Conservation (phyloP, 495 filamentous ascomycete genomes). For the Aspergillus ellipticus region DNA sequence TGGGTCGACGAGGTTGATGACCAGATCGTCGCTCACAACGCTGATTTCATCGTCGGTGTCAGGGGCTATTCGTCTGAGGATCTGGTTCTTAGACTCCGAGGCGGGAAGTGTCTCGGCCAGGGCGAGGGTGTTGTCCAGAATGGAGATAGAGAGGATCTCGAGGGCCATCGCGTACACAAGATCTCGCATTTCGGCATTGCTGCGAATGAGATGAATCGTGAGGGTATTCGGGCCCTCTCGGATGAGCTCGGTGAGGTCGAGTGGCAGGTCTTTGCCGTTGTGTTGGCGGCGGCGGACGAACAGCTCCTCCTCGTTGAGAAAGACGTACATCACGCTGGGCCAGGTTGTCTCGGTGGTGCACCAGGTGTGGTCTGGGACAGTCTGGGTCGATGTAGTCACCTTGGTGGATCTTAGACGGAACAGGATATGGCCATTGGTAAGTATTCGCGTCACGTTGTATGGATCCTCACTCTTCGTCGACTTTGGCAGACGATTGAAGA, state of each 20-base stretch:
- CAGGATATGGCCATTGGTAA: conserved; percentile 27
- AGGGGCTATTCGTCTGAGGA: conserved; percentile 37
- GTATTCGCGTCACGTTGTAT: conserved; percentile 13
- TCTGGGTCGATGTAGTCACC: conserved; percentile 6
- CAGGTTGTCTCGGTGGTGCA: conserved; percentile 58
- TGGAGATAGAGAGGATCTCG: conserved; percentile 55
- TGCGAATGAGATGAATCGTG: conserved; percentile 47
- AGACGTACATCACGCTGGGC: conserved; percentile 68
- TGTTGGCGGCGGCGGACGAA: conserved; percentile 60
- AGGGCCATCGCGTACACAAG: conserved; percentile 54
- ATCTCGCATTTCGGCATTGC: conserved; percentile 29
- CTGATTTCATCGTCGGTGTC: conserved; percentile 55
- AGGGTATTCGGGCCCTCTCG: conserved; percentile 56
- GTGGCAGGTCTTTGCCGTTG: conserved; percentile 69
- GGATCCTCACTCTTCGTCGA: conserved; percentile 4
- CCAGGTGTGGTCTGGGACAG: conserved; percentile 51
- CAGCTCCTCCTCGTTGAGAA: conserved; percentile 60
- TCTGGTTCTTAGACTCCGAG: conserved; percentile 29
- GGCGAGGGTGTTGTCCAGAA: conserved; percentile 46
- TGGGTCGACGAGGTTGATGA: conserved; percentile 72
- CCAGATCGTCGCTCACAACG: conserved; percentile 59
- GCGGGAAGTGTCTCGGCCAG: conserved; percentile 29
- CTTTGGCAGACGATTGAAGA: conserved; percentile 20
- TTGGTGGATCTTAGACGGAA: conserved; percentile 46
- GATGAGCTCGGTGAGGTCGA: conserved; percentile 62